Evolutionary conservation across 371 early-diverging fungal genomes (phyloP).

Genomic region (Actinomortierella ambigua): DNA sequence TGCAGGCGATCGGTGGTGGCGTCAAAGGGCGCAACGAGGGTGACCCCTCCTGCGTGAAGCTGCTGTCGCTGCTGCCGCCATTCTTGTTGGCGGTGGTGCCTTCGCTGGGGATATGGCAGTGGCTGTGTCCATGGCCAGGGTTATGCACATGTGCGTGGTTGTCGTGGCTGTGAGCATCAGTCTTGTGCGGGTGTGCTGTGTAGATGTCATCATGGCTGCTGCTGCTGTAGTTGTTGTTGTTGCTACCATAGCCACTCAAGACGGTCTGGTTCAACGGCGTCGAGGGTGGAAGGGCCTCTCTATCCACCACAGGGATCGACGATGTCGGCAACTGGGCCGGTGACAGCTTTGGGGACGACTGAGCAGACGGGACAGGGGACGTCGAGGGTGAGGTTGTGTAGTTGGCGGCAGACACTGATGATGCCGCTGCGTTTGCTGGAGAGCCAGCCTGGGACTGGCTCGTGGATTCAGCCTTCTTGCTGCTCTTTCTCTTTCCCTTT

Average conservation of each 20-base stretch:
- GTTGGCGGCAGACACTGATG: background rate
- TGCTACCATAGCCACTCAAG: too few relatives aligned
- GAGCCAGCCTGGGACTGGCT: slow-evolving; percentile 15
- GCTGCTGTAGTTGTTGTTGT: too few relatives aligned
- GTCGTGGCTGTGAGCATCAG: background rate
- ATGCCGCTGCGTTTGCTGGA: background rate
- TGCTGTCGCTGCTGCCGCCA: background rate
- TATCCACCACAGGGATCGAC: slow-evolving; percentile 29
- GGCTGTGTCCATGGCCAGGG: slow-evolving; percentile 2
- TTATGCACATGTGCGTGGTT: background rate
- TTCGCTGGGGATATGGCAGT: slow-evolving; percentile 5
- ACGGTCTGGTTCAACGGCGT: slow-evolving; percentile 17
- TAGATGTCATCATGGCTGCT: too few relatives aligned
- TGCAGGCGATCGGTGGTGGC: slow-evolving; percentile 44
- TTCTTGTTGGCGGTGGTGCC: too few relatives aligned
- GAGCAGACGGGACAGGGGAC: slow-evolving; percentile 20
- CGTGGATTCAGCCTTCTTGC: slow-evolving; percentile 21
- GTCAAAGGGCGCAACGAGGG: slow-evolving; percentile 17
- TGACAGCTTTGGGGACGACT: slow-evolving; percentile 20
- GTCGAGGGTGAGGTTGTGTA: slow-evolving; percentile 10
- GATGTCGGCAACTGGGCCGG: slow-evolving; percentile 25
- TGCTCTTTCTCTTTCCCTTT: slow-evolving; percentile 32
- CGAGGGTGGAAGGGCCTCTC: slow-evolving; percentile 8
- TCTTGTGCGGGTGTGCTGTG: background rate
- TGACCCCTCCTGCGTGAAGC: slow-evolving; percentile 19